Conservation (phyloP, 495 filamentous ascomycete species). For the Tetracladium marchalianum region DNA sequence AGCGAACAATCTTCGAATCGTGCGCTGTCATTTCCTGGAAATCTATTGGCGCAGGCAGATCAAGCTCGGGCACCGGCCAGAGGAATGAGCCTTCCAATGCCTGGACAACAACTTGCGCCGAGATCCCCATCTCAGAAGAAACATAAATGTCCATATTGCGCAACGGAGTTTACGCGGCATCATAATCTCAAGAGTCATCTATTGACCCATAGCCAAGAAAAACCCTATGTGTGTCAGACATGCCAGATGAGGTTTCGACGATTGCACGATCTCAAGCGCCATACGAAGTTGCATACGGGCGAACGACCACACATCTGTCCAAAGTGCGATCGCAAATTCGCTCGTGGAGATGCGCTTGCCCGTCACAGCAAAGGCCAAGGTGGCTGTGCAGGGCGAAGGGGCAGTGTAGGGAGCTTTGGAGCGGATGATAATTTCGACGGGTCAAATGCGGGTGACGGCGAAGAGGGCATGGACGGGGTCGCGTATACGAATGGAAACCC, state of each 20-base stretch:
- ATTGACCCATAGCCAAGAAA: slow-evolving; percentile 96
- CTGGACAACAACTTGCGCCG: slow-evolving; percentile 47
- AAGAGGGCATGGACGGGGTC: slow-evolving; percentile 69
- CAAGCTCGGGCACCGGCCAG: slow-evolving; percentile 39
- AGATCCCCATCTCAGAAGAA: slow-evolving; percentile 75
- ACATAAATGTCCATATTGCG: slow-evolving; percentile 92
- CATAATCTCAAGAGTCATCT: slow-evolving; percentile 99
- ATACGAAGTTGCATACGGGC: slow-evolving; percentile 92
- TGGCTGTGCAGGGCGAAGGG: slow-evolving; percentile 82
- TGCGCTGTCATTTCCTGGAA: slow-evolving; percentile 21
- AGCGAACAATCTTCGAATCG: slow-evolving; percentile 27
- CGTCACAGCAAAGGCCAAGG: slow-evolving; percentile 94
- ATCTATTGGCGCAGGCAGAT: slow-evolving; percentile 14
- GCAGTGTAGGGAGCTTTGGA: slow-evolving; percentile 78
- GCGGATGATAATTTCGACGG: slow-evolving; percentile 65
- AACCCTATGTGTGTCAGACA: slow-evolving; percentile 84
- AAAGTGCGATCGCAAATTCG: slow-evolving; percentile 89
- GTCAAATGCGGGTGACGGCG: slow-evolving; percentile 41
- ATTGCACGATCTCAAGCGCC: slow-evolving; percentile 90
- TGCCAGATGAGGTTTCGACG: slow-evolving; percentile 86
- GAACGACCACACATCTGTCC: slow-evolving; percentile 91
- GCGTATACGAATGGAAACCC: slow-evolving; percentile 50
- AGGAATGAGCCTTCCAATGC: slow-evolving; percentile 67
- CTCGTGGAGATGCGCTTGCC: slow-evolving; percentile 87
- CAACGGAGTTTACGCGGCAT: slow-evolving; percentile 92